Evolutionary conservation across 2,329 filamentous ascomycete species (phyloP).

Genomic region (Dryadomyces sulphureus): DNA sequence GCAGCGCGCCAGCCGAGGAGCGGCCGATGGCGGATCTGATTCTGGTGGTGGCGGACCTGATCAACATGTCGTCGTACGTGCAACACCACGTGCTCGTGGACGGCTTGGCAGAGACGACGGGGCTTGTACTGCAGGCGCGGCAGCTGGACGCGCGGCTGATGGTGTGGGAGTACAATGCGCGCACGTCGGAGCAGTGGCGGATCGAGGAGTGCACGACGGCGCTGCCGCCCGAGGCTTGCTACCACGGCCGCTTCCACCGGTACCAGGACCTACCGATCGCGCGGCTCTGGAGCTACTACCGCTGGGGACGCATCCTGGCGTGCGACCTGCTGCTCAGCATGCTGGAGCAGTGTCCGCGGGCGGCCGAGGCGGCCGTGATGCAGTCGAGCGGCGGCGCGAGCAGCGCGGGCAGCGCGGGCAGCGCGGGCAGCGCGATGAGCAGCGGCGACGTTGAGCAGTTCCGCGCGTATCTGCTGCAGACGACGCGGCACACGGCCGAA

Average conservation of each 20-base stretch:
- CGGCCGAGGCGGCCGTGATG: neutral
- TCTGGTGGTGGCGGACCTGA: constrained; percentile 22
- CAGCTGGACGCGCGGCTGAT: constrained; percentile 24
- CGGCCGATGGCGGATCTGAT: constrained; percentile 26
- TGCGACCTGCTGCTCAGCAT: constrained; percentile 33
- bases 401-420: neutral
- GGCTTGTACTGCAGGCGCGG: constrained; percentile 23
- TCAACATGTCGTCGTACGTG: constrained; percentile 23
- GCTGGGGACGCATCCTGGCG: constrained; percentile 39
- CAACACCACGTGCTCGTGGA: constrained; percentile 22
- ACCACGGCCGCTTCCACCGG: constrained; percentile 36
- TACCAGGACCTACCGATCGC: constrained; percentile 39
- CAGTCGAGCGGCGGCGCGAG: neutral
- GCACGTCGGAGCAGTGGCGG: constrained; percentile 18
- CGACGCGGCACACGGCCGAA: constrained; percentile 23
- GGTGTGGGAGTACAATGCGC: constrained; percentile 21
- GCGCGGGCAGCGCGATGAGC: neutral
- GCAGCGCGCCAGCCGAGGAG: constrained; percentile 14
- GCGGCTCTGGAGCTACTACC: constrained; percentile 43
- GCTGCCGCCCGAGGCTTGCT: constrained; percentile 27
- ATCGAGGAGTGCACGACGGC: constrained; percentile 18
- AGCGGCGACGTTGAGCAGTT: neutral
- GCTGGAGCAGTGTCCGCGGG: constrained; percentile 20
- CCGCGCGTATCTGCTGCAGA: constrained; percentile 11
- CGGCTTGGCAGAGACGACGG: constrained; percentile 18